phyloP scores from a whole-genome alignment of 2,329 filamentous ascomycete genomes.

The Paecilomyces sp. region DNA sequence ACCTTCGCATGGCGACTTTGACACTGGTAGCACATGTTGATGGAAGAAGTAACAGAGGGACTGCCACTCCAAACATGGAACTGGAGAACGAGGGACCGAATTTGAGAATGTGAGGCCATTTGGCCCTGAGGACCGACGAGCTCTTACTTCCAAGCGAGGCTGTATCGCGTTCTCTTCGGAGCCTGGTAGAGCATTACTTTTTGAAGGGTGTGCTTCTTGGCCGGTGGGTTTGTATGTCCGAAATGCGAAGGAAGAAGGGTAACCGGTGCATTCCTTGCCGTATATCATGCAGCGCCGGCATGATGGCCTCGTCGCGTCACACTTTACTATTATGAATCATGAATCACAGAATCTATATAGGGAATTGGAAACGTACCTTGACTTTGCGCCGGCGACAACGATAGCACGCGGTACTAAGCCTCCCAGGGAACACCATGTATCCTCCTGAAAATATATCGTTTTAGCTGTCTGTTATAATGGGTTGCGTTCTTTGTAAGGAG shows the following conservation, averaged over 20 bases:
- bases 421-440: background rate
- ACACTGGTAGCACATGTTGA: background rate
- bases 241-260: background rate
- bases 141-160: background rate
- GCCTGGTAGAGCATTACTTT: background rate
- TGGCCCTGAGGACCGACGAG: background rate
- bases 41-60: background rate
- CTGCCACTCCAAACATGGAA: background rate
- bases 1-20: background rate
- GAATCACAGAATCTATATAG: background rate
- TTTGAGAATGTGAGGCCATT: no score
- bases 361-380: background rate
- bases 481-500: background rate
- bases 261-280: background rate
- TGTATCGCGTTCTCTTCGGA: background rate
- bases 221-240: background rate
- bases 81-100: background rate
- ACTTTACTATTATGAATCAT: background rate
- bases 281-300: background rate
- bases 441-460: background rate
- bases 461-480: background rate
- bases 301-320: background rate
- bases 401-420: background rate
- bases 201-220: background rate
- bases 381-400: background rate